A percentile compares a stretch with the other conserved stretches of the same genome.
Conservation (phyloP, 768 basidiomycete species). For the Kwoniella sp. region DNA sequence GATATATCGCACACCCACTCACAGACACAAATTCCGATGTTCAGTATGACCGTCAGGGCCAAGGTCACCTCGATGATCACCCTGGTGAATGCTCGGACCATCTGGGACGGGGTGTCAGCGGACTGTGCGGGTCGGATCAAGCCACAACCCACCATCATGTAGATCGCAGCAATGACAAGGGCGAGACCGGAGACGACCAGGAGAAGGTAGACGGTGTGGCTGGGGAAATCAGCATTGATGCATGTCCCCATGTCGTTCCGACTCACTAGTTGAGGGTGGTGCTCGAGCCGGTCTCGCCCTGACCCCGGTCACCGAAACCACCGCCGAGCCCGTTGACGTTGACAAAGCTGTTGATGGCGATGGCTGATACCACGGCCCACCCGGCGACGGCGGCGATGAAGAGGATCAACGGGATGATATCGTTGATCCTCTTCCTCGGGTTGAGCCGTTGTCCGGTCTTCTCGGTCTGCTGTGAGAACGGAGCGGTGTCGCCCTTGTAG, state of each 20-base stretch:
- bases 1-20: constrained; percentile 68
- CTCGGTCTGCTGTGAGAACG: constrained; percentile 40
- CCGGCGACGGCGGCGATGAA: constrained; percentile 72
- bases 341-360: constrained; percentile 63
- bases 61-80: constrained; percentile 60
- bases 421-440: constrained; percentile 64
- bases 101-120: constrained; percentile 24
- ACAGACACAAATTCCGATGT: constrained; percentile 68
- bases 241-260: not conserved
- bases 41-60: constrained; percentile 43
- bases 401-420: constrained; percentile 65
- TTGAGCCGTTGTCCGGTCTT: constrained; percentile 48
- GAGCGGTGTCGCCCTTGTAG: constrained; percentile 28
- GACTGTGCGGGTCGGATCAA: not conserved
- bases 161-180: constrained; percentile 62
- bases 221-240: constrained; percentile 29
- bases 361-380: constrained; percentile 64
- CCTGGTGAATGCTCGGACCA: constrained; percentile 68
- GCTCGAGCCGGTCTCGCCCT: constrained; percentile 55
- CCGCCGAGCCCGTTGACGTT: constrained; percentile 66
- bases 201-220: constrained; percentile 71
- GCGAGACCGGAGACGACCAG: constrained; percentile 68
- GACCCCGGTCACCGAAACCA: constrained; percentile 56
- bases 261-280: constrained; percentile 66
- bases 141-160: constrained; percentile 55